These are phyloP conservation scores for Penicillium oxalicum DNA, from an alignment of 2,329 filamentous ascomycete genomes.

Conservation along the genomic window DNA sequence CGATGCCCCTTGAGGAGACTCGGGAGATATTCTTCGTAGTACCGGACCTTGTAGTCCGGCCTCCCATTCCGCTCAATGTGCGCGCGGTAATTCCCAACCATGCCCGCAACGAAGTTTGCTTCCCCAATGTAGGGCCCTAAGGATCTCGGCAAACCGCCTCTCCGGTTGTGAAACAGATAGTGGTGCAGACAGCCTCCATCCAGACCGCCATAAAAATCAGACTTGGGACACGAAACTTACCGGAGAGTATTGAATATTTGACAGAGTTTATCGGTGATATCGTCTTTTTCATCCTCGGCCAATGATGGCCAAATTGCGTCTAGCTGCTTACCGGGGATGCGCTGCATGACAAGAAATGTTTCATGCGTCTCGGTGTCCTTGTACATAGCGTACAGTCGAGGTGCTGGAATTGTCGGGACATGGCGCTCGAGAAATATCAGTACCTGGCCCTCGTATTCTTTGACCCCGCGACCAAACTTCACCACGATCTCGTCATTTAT, in stretches of 20 bases:
- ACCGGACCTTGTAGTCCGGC: slow-evolving; percentile 24
- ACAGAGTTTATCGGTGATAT: slow-evolving; percentile 22
- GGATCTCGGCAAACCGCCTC: slow-evolving; percentile 7
- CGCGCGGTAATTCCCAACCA: slow-evolving; percentile 22
- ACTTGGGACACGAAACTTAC: slow-evolving; percentile 20
- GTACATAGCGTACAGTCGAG: slow-evolving; percentile 29
- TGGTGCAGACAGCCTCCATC: slow-evolving; percentile 21
- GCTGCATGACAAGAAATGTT: slow-evolving; percentile 26
- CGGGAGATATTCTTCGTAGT: slow-evolving; percentile 23
- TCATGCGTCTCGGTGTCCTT: slow-evolving; percentile 15
- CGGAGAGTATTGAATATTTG: slow-evolving; percentile 19
- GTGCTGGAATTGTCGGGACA: slow-evolving; percentile 22
- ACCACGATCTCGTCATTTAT: slow-evolving; percentile 22
- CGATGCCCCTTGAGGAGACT: slow-evolving; percentile 24
- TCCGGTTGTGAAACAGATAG: slow-evolving; percentile 22
- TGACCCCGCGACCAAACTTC: slow-evolving; percentile 19
- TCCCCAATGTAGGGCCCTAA: slow-evolving; percentile 23
- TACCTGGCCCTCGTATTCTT: slow-evolving; percentile 13
- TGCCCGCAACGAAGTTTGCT: slow-evolving; percentile 21
- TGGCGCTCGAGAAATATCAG: slow-evolving; percentile 25
- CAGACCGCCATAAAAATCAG: slow-evolving; percentile 21
- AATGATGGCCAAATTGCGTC: slow-evolving; percentile 24
- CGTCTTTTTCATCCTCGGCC: slow-evolving; percentile 21
- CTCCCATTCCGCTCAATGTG: slow-evolving; percentile 15
- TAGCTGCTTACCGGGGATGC: slow-evolving; percentile 17